Base-by-base conservation (phyloP, 1,284 basidiomycete genomes). In the Rhodotorula sp. region DNA sequence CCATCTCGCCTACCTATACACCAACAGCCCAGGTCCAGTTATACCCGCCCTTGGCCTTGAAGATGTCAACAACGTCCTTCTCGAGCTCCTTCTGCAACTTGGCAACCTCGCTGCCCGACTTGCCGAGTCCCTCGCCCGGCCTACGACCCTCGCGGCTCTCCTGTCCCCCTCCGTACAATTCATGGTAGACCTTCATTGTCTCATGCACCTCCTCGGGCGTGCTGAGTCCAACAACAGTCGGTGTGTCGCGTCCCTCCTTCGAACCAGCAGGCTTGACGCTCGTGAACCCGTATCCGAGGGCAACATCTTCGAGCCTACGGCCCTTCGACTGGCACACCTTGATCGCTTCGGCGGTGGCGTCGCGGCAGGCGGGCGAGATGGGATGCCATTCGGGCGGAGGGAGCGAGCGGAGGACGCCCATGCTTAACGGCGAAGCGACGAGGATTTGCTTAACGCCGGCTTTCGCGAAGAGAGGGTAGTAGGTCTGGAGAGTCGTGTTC, bases 341-440 rank as follows among this genome's bases (percentile, higher is more conserved):
- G 37, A 74, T 68, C 1, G 74, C 69, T 22, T 76, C 75, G n/a
- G 62, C 58, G 4, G 69, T 66, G 11, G 85, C 86, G 9, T 81
- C 78, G 54, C 80, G 82, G 60, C 92, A 76, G 18, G 79, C 81
- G 9, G 80, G 76, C 8, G 88, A 84, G 5, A 91, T 91, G 13
- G 94, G 94, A 78, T 97, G 94, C 95, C 94, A 98, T 0, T 79
- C 62, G 0, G 91, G 91, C 4, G 87, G 85, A 0, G 81, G 83
- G 4, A 79, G 75, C 7, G 85, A 82, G 0, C 89, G 89, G 51
- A 99, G 84, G 2, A 97, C 85, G 0, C 91, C 92, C 94, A 98
- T 98, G 76, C 87, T 88, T 62, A 98, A 85, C 4, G 95, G 95
- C 0, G 92, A 93, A 8, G 94, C 95, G 46, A 89, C 86, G 58